phyloP scores from a whole-genome alignment of 2,329 filamentous ascomycete species.

The Xylaria digitata region DNA sequence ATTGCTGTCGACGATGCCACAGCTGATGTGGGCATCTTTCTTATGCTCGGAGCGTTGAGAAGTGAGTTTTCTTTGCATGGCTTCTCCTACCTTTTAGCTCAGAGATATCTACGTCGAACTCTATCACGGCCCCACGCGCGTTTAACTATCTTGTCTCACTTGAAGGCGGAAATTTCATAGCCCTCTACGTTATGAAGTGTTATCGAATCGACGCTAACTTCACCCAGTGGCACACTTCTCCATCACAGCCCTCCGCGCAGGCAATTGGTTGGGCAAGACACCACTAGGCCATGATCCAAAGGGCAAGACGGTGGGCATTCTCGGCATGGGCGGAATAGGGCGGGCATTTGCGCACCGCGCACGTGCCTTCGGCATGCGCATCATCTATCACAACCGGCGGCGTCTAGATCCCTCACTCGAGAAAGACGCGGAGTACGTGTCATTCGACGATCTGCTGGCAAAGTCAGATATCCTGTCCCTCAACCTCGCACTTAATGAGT shows the following conservation, averaged over 20 bases:
- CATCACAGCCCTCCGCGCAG: slow-evolving; percentile 58
- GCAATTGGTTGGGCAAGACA: slow-evolving; percentile 58
- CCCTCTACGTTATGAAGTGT: background rate
- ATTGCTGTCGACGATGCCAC: slow-evolving; percentile 60
- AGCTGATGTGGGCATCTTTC: slow-evolving; percentile 61
- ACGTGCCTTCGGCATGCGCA: slow-evolving; percentile 64
- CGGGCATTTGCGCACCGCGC: slow-evolving; percentile 60
- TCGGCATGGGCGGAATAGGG: slow-evolving; percentile 71
- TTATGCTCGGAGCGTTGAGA: slow-evolving; percentile 64
- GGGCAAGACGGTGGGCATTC: slow-evolving; percentile 64
- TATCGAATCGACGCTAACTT: slow-evolving; percentile 13
- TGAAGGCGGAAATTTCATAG: background rate
- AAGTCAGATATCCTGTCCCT: slow-evolving; percentile 66
- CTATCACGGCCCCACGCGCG: background rate
- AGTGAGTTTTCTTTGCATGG: slow-evolving; percentile 35
- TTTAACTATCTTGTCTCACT: background rate
- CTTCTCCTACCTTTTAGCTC: background rate
- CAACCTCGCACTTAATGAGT: slow-evolving; percentile 62
- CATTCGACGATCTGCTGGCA: slow-evolving; percentile 64
- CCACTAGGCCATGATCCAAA: slow-evolving; percentile 64
- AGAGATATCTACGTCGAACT: background rate
- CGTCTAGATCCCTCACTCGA: slow-evolving; percentile 51
- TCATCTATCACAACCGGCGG: slow-evolving; percentile 68
- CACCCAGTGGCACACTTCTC: slow-evolving; percentile 55
- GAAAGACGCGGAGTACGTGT: slow-evolving; percentile 62